A percentile compares a stretch with the other conserved stretches of the same genome.
Evolutionary conservation across 257 asterid genomes (phyloP).

Genomic region (Euphrasia confusa): DNA sequence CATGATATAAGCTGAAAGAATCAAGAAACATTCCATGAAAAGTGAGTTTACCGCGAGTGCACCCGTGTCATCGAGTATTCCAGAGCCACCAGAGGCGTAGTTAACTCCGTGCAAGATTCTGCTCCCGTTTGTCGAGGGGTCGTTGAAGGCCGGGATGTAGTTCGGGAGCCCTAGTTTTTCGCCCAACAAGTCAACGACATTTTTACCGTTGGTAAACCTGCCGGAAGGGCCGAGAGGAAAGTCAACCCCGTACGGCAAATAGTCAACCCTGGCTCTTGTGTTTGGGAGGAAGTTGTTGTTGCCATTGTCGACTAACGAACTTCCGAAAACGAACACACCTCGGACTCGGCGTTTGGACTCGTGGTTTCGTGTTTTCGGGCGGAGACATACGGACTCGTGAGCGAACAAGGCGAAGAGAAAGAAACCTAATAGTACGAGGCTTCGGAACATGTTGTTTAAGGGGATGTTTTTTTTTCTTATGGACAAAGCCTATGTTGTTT

Average conservation of each 20-base stretch:
- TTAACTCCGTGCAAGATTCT: conserved; percentile 57
- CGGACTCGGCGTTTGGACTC: conserved; percentile 25
- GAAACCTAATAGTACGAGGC: conserved; percentile 9
- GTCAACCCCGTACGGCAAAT: conserved; percentile 66
- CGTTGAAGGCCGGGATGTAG: conserved; percentile 52
- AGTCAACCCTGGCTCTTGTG: conserved; percentile 57
- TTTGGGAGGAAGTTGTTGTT: conserved; percentile 58
- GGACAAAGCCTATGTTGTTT: background rate
- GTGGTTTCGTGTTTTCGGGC: conserved; percentile 6
- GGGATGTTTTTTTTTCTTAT: background rate
- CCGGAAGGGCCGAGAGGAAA: conserved; percentile 58
- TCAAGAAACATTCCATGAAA: background rate
- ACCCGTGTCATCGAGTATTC: conserved; percentile 69
- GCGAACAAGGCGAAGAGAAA: conserved; percentile 16
- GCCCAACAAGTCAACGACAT: conserved; percentile 58
- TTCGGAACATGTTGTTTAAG: conserved; percentile 24
- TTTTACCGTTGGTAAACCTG: conserved; percentile 65
- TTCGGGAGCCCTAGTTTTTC: conserved; percentile 34
- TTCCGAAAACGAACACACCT: conserved; percentile 87
- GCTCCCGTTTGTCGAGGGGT: conserved; percentile 60
- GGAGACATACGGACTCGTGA: conserved; percentile 14
- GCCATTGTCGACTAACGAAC: conserved; percentile 80
- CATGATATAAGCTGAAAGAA: conserved; percentile 4
- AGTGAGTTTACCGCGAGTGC: conserved; percentile 38
- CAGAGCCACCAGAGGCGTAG: conserved; percentile 82